Evolutionary conservation across 345 rosid species (phyloP).

Genomic region (Aquilaria sinensis): DNA sequence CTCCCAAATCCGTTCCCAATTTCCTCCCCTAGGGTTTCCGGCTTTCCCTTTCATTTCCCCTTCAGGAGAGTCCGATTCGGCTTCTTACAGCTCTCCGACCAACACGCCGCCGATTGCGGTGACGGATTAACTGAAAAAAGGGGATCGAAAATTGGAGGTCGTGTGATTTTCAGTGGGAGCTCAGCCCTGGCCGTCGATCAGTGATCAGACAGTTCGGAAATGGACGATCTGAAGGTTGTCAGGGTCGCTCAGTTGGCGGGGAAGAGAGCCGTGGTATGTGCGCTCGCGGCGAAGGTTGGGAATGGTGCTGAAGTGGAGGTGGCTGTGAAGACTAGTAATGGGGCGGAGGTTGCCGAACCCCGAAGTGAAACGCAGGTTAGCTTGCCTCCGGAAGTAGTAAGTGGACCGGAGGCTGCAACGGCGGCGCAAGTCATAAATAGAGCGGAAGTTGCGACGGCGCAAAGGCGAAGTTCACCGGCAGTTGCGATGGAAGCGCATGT

Average conservation of each 20-base stretch:
- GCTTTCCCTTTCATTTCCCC: conserved; percentile 2
- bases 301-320: background rate
- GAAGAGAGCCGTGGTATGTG: conserved; percentile 1
- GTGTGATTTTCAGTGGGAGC: conserved; percentile 18
- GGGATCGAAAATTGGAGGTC: background rate
- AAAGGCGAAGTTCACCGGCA: too few species aligned
- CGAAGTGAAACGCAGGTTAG: too few species aligned
- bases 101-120: conserved; percentile 1
- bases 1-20: conserved; percentile 20
- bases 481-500: too few species aligned
- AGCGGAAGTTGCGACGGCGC: conserved; percentile 11
- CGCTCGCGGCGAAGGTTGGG: conserved; percentile 23
- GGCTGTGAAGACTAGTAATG: too few species aligned
- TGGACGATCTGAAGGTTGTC: conserved; percentile 32
- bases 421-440: background rate
- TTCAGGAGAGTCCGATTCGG: conserved; percentile 14
- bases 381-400: too few species aligned
- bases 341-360: too few species aligned
- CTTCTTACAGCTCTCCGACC: conserved; percentile 7
- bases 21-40: conserved; percentile 45
- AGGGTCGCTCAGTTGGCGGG: conserved; percentile 11
- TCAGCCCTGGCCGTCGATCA: conserved; percentile 50
- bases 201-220: conserved; percentile 27
- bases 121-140: background rate
- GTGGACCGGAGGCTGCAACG: too few species aligned